phyloP scores from a whole-genome alignment of 2,329 filamentous ascomycete genomes.

The Aspergillus ibericus region DNA sequence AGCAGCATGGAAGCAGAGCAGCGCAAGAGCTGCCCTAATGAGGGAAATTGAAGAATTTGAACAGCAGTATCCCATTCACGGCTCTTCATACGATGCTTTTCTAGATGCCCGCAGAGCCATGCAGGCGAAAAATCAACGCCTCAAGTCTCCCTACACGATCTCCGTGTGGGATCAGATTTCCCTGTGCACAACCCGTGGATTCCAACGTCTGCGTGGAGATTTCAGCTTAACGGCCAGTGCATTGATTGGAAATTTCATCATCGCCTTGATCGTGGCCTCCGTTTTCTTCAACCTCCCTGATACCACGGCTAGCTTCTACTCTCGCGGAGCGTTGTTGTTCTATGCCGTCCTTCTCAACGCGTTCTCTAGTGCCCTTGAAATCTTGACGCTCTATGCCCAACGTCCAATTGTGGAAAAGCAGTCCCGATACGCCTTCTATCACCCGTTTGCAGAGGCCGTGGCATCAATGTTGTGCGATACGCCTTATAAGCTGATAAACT shows the following conservation, averaged over 20 bases:
- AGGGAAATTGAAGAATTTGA: conserved; percentile 42
- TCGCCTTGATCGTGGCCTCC: conserved; percentile 72
- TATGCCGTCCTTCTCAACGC: conserved; percentile 83
- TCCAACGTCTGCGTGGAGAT: conserved; percentile 70
- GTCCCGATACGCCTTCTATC: conserved; percentile 17
- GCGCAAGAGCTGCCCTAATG: conserved; percentile 40
- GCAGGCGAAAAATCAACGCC: conserved; percentile 49
- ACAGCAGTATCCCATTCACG: conserved; percentile 20
- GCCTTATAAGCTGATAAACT: conserved; percentile 76
- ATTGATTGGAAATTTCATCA: conserved; percentile 64
- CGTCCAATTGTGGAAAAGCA: conserved; percentile 20
- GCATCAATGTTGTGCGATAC: conserved; percentile 26
- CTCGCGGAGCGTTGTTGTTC: conserved; percentile 74
- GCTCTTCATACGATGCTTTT: conserved; percentile 40
- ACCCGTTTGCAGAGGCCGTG: conserved; percentile 10
- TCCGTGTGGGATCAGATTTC: conserved; percentile 71
- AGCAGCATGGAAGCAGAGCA: conserved; percentile 52
- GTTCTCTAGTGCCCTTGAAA: conserved; percentile 71
- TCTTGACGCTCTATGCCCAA: conserved; percentile 21
- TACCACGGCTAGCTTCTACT: conserved; percentile 68
- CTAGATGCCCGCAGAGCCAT: conserved; percentile 35
- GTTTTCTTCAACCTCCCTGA: conserved; percentile 75
- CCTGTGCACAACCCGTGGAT: conserved; percentile 77
- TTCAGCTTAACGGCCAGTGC: conserved; percentile 67
- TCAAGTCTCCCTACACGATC: conserved; percentile 76